These are phyloP conservation scores for Fusarium scirpi DNA, from an alignment of 2,329 filamentous ascomycete genomes.

Conservation along the genomic window DNA sequence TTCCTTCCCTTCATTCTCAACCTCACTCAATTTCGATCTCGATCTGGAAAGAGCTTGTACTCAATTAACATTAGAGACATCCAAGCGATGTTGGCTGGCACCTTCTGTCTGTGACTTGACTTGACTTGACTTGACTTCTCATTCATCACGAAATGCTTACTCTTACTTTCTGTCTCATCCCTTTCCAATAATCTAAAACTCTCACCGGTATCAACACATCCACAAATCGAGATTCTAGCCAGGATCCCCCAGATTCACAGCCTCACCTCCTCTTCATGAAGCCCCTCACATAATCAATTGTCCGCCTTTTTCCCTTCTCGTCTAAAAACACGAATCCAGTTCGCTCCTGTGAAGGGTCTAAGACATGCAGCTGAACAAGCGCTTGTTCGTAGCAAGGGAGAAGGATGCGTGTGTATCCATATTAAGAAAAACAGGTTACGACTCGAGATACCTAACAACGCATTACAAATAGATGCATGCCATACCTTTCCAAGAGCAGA, in stretches of 20 bases:
- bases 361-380: conserved; percentile 32
- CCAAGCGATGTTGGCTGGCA: background rate
- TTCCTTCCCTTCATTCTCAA: background rate
- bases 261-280: conserved; percentile 18
- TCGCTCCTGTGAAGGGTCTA: conserved; percentile 22
- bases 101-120: background rate
- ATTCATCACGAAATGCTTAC: background rate
- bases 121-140: background rate
- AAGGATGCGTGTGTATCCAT: background rate
- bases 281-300: conserved; percentile 33
- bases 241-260: conserved; percentile 24
- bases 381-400: conserved; percentile 22
- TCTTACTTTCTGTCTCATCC: conserved; percentile 25
- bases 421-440: conserved; percentile 14
- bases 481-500: conserved; percentile 6
- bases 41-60: background rate
- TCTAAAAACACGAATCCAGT: conserved; percentile 11
- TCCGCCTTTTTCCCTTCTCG: conserved; percentile 1
- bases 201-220: conserved; percentile 9
- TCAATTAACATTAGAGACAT: background rate
- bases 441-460: background rate
- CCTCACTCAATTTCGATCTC: background rate
- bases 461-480: conserved; percentile 3
- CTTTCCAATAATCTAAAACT: conserved; percentile 5
- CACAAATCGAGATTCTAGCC: background rate